Conservation (phyloP, 495 filamentous ascomycete genomes). For the Halenospora varia region DNA sequence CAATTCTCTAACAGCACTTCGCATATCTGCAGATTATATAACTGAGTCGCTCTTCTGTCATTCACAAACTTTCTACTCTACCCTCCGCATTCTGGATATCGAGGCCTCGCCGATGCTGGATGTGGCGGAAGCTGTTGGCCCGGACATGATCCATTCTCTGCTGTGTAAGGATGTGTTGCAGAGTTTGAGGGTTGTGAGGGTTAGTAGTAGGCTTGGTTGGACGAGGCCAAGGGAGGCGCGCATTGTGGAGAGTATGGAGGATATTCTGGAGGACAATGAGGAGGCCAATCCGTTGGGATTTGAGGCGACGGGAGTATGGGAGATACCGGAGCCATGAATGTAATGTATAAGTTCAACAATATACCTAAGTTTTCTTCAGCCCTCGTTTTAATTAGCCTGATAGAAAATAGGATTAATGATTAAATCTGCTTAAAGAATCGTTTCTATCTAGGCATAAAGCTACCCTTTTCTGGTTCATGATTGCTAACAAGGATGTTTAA, state of each 20-base stretch:
- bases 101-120: conserved; percentile 29
- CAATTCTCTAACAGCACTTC: conserved; percentile 29
- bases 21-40: conserved; percentile 36
- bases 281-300: conserved; percentile 16
- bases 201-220: conserved; percentile 33
- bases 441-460: no score
- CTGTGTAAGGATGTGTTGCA: conserved; percentile 31
- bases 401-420: no score
- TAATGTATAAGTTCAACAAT: background rate
- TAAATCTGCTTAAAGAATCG: no score
- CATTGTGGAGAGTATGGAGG: conserved; percentile 33
- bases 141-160: conserved; percentile 32
- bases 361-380: background rate
- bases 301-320: background rate
- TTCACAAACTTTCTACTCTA: conserved; percentile 30
- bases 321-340: no score
- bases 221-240: conserved; percentile 12
- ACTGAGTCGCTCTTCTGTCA: no score
- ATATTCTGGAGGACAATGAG: conserved; percentile 31
- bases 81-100: conserved; percentile 32
- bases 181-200: conserved; percentile 32
- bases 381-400: background rate
- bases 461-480: no score
- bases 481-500: no score
- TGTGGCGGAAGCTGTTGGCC: conserved; percentile 27